These are phyloP conservation scores for Penicillium decumbens DNA, from an alignment of 2,329 filamentous ascomycete genomes.

Conservation along the genomic window DNA sequence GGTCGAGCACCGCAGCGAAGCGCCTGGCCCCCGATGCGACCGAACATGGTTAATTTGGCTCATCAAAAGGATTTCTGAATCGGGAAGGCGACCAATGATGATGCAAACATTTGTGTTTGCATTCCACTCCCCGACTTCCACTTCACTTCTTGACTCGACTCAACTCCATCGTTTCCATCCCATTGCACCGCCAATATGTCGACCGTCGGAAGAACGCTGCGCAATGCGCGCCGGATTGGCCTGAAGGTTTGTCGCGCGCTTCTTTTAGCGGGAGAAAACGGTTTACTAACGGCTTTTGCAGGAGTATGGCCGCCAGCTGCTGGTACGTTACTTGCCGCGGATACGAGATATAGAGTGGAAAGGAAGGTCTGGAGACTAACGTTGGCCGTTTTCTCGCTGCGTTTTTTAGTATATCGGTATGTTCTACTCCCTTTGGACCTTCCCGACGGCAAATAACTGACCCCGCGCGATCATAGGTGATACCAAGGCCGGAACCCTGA, in stretches of 20 bases:
- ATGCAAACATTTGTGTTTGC: slow-evolving; percentile 38
- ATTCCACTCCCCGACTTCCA: slow-evolving; percentile 18
- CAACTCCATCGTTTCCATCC: slow-evolving; percentile 18
- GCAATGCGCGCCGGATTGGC: slow-evolving; percentile 81
- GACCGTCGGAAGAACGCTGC: slow-evolving; percentile 77
- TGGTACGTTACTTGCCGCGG: slow-evolving; percentile 55
- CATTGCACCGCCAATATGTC: slow-evolving; percentile 64
- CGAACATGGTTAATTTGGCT: slow-evolving; percentile 32
- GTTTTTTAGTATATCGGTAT: slow-evolving; percentile 42
- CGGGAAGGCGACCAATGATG: slow-evolving; percentile 13
- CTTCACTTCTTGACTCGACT: slow-evolving; percentile 9
- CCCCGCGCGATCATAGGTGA: slow-evolving; percentile 60
- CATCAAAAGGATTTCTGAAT: slow-evolving; percentile 17
- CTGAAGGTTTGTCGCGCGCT: slow-evolving; percentile 60
- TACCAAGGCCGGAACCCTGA: slow-evolving; percentile 84
- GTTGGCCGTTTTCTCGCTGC: slow-evolving; percentile 1
- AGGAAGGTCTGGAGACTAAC: slow-evolving; percentile 23
- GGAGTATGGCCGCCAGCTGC: slow-evolving; percentile 89
- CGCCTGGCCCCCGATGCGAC: slow-evolving; percentile 37
- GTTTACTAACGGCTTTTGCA: slow-evolving; percentile 47
- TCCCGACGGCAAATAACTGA: slow-evolving; percentile 18
- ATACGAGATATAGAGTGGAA: slow-evolving; percentile 7
- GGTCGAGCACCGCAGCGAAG: slow-evolving; percentile 34
- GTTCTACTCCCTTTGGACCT: slow-evolving; percentile 8
- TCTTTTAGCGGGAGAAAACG: slow-evolving; percentile 2